Percentiles rank a stretch among this genome's conserved stretches.
phyloP scores from a whole-genome alignment of 2,329 filamentous ascomycete genomes.

The Aspergillus felis region DNA sequence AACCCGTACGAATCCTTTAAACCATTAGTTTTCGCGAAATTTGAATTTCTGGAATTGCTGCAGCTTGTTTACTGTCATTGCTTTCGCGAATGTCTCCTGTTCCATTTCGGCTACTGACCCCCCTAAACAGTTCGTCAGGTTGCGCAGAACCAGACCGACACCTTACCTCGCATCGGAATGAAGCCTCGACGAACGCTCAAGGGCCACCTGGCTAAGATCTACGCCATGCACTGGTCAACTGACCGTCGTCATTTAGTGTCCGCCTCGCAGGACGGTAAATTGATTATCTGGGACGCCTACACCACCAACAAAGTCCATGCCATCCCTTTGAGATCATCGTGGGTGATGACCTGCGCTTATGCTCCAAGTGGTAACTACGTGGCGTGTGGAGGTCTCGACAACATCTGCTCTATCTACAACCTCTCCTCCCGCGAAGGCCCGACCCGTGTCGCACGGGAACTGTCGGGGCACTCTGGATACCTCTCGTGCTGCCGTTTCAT shows the following conservation, averaged over 20 bases:
- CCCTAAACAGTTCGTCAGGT: conserved; percentile 73
- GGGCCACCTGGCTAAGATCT: conserved; percentile 98
- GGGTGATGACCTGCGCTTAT: conserved; percentile 99
- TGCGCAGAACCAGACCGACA: conserved; percentile 85
- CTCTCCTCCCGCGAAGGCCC: conserved; percentile 96
- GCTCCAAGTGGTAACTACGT: conserved; percentile 98
- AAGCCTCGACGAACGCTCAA: conserved; percentile 95
- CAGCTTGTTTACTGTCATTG: background rate
- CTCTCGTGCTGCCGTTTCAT: conserved; percentile 98
- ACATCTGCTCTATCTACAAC: conserved; percentile 99
- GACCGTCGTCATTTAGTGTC: conserved; percentile 96
- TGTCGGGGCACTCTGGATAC: conserved; percentile 95
- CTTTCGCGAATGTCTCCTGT: background rate
- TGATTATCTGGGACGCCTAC: conserved; percentile 99
- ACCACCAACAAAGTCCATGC: conserved; percentile 99
- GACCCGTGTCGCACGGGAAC: conserved; percentile 88
- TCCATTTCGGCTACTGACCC: conserved; percentile 23
- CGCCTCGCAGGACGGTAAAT: conserved; percentile 96
- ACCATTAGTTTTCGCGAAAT: conserved; percentile 1
- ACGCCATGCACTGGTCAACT: conserved; percentile 99
- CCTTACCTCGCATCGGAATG: conserved; percentile 91
- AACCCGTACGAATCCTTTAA: conserved; percentile 67
- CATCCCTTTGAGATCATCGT: conserved; percentile 93
- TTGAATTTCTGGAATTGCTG: background rate
- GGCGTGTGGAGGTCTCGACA: conserved; percentile 96